Evolutionary conservation across 2,329 filamentous ascomycete species (phyloP), one percentile per base, ranked within the genome.

Genomic region (Colletotrichum chrysophilum): DNA sequence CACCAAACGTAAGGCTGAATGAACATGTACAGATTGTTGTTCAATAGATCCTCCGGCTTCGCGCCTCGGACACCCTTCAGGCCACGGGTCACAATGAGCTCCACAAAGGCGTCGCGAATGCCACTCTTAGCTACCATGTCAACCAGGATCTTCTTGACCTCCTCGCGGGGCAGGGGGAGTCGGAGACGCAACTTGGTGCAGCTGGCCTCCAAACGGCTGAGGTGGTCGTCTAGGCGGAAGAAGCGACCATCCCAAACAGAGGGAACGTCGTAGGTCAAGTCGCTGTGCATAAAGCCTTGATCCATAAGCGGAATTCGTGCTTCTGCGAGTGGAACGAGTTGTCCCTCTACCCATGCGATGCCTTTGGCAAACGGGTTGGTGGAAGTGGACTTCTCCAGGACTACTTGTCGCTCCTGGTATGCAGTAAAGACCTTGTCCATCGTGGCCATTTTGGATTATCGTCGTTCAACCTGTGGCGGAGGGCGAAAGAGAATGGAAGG

Each of bases 191-290:
- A 81, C 80, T 90, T 89, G 8, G 75, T 77, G 77, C 87, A 88
- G 78, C 84, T 87, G 1, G 77, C 77, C n/a, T 87, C 83, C 1
- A 90, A 80, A 8, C 88, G 85, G 24, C 79, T 78, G 2, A 89
- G 77, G 76, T 89, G 88, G 71, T 89, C 87, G 58, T 89, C 86
- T 0, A 89, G 85, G 1, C 88, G 88, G 81, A 90, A 89, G 78
- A 88, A 88, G 3, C 86, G 86, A 0, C 88, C 87, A 66, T 89
- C 87, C 88, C 88, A 89, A 30, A 89, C 86, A 0, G 87, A 80
- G 1, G 88, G 87, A 0, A 90, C 88, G 65, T 90, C 88, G 79
- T 90, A 90, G 3, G 88, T 90, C 4, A 89, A 78, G 60, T 90
- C 88, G 79, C 87, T 86, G 79, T 87, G 88, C 78, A 89, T 79